A percentile compares a stretch with the other conserved stretches of the same genome.
phyloP scores from a whole-genome alignment of 352 stramenopile species.

The Blastocystis sp. region DNA sequence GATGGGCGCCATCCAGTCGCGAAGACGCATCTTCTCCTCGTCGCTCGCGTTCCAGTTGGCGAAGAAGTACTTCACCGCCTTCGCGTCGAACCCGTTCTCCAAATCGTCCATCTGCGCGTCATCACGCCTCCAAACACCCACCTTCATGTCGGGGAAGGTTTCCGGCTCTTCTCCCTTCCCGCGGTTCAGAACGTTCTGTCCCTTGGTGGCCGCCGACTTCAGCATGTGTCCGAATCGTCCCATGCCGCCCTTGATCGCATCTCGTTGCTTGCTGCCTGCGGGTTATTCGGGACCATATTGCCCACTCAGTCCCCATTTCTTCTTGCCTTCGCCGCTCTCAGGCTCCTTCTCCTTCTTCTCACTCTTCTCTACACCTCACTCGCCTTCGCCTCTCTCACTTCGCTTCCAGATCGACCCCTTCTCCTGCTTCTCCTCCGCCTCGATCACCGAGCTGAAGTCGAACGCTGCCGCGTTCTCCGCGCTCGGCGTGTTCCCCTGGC shows the following conservation, averaged over 20 bases:
- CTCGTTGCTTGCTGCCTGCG: background rate
- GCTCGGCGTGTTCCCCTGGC: background rate
- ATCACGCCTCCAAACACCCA: background rate
- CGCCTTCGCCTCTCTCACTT: conserved; percentile 24
- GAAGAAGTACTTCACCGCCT: conserved; percentile 70
- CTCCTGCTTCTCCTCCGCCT: background rate
- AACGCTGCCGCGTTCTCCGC: background rate
- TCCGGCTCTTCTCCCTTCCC: conserved; percentile 27
- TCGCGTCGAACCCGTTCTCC: conserved; percentile 10
- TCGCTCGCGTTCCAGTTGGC: background rate
- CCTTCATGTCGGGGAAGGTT: conserved; percentile 19
- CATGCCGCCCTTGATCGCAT: conserved; percentile 31
- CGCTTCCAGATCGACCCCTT: conserved; percentile 59
- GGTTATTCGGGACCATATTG: background rate
- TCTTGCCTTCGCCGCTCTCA: conserved; percentile 21
- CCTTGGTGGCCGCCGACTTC: conserved; percentile 46
- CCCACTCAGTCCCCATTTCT: conserved; percentile 50
- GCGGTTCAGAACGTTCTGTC: background rate
- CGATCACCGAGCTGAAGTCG: conserved; percentile 17
- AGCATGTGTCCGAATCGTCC: conserved; percentile 40
- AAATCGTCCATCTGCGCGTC: background rate
- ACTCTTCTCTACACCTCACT: background rate
- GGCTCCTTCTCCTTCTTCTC: conserved; percentile 34
- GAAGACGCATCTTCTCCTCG: conserved; percentile 20
- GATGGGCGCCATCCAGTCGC: conserved; percentile 23